Evolutionary conservation across 2,329 filamentous ascomycete species (phyloP).

Genomic region (Pseudogymnoascus pannorum): DNA sequence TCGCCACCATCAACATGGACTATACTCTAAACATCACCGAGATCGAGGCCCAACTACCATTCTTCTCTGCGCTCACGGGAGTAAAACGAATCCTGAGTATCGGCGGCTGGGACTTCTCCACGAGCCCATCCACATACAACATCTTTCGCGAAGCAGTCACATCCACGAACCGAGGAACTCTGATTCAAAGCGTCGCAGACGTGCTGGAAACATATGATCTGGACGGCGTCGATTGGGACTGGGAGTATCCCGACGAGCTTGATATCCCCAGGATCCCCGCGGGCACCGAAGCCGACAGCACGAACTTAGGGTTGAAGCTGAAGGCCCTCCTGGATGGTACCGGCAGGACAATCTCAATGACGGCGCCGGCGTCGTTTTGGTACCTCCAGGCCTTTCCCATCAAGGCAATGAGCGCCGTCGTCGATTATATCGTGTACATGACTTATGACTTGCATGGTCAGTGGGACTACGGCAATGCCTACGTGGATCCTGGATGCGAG

Average conservation of each 20-base stretch:
- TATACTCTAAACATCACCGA: constrained; percentile 26
- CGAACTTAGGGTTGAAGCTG: constrained; percentile 28
- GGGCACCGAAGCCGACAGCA: constrained; percentile 23
- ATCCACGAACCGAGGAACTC: constrained; percentile 28
- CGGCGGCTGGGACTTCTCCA: constrained; percentile 39
- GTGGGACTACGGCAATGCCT: constrained; percentile 32
- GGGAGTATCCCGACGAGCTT: constrained; percentile 33
- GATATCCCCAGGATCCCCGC: constrained; percentile 33
- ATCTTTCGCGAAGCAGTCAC: constrained; percentile 34
- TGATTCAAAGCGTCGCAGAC: constrained; percentile 28
- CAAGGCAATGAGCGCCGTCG: constrained; percentile 10
- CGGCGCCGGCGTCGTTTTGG: constrained; percentile 28
- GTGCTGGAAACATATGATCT: constrained; percentile 30
- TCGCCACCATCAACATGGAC: constrained; percentile 27
- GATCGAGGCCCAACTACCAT: constrained; percentile 26
- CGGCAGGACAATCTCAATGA: constrained; percentile 23
- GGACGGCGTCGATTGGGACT: constrained; percentile 33
- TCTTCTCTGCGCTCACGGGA: constrained; percentile 26
- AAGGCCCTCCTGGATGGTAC: not conserved
- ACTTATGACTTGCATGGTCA: constrained; percentile 33
- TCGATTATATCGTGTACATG: constrained; percentile 26
- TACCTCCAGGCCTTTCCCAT: constrained; percentile 26
- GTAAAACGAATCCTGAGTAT: constrained; percentile 37
- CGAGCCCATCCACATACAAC: constrained; percentile 29
- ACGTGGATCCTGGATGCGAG: constrained; percentile 25